Evolutionary conservation across 2,329 filamentous ascomycete species (phyloP).

Genomic region (Colletotrichum caudatum): DNA sequence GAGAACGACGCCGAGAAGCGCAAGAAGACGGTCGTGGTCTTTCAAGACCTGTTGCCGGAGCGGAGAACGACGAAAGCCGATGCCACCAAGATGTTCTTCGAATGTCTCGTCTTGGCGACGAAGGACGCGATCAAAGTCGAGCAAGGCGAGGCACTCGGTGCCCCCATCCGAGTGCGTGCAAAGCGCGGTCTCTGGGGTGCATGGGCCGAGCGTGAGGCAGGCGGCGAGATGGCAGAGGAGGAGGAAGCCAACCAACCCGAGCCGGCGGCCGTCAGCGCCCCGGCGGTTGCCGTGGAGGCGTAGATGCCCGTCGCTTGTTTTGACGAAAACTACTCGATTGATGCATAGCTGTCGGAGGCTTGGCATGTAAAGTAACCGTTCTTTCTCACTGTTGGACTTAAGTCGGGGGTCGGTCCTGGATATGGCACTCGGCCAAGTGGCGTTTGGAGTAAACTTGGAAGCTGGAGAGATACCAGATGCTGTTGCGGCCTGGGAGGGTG

Average conservation of each 20-base stretch:
- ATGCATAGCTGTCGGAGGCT: conserved; percentile 41
- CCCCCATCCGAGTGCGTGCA: conserved; percentile 83
- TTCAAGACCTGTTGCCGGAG: conserved; percentile 92
- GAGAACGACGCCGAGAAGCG: conserved; percentile 78
- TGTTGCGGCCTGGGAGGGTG: conserved; percentile 39
- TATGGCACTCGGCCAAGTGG: conserved; percentile 42
- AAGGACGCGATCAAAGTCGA: conserved; percentile 99
- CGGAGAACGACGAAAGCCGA: conserved; percentile 84
- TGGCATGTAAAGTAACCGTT: conserved; percentile 40
- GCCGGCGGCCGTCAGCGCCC: conserved; percentile 45
- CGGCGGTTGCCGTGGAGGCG: conserved; percentile 54
- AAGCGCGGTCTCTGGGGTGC: conserved; percentile 97
- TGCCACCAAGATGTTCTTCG: conserved; percentile 99
- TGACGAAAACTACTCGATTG: conserved; percentile 36
- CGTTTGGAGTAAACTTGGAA: conserved; percentile 43
- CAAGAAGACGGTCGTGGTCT: conserved; percentile 81
- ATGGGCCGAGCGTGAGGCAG: conserved; percentile 86
- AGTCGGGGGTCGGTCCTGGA: conserved; percentile 32
- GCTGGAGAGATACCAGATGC: conserved; percentile 44
- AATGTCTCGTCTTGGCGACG: conserved; percentile 93
- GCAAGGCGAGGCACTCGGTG: conserved; percentile 81
- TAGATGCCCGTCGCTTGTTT: conserved; percentile 41
- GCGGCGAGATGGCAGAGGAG: conserved; percentile 69
- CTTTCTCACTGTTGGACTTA: conserved; percentile 42
- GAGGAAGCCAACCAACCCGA: conserved; percentile 56